Evolutionary conservation across 345 rosid species (phyloP), one percentile per base, ranked within the genome.

Genomic region (Litchi chinensis): DNA sequence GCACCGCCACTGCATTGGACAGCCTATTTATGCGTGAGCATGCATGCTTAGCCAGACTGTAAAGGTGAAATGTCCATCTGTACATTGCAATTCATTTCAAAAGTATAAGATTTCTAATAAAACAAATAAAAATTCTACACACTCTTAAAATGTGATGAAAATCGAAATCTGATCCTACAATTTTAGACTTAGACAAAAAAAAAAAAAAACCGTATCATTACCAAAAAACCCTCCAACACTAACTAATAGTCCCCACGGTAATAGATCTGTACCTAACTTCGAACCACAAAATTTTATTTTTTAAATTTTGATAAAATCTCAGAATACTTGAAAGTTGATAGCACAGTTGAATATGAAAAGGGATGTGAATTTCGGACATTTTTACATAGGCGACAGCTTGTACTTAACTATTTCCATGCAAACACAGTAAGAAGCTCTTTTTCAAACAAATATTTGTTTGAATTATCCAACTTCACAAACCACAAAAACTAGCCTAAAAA

Each of bases 31-130:
- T 18, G 43, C 28, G 56, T 72, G 26, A 32, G 2, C 52, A 10
- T 39, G 2, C 52, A 10, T 39, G 60, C 28, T 18, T 75, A 13
- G 62, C 50, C 78, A 76, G 78, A 65, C 78, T 76, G 79, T 66
- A 76, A 76, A 76, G 66, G 8, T 16, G 2, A 37, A 37, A 18
- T 37, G 65, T 12, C 41, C 21, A 39, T 13, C 73, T 66, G 79
- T 15, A 39, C 54, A 6, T 37, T 57, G 4, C 40, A 54, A 43
- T 11, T 62, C 8, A 16, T 74, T 21, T 41, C 5, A 46, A 21
- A 10, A 41, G 6, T 3, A 57, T 8, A 57, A 57, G 24, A 57
- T 57, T n/a, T 19, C 63, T 16, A 16, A 57, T 57, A 3, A 57
- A 57, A 57, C 22, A 57, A 13, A 50, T 50, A 2, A 50, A 48